Conservation (phyloP, 345 rosid species). For the Kernera saxatilis region DNA sequence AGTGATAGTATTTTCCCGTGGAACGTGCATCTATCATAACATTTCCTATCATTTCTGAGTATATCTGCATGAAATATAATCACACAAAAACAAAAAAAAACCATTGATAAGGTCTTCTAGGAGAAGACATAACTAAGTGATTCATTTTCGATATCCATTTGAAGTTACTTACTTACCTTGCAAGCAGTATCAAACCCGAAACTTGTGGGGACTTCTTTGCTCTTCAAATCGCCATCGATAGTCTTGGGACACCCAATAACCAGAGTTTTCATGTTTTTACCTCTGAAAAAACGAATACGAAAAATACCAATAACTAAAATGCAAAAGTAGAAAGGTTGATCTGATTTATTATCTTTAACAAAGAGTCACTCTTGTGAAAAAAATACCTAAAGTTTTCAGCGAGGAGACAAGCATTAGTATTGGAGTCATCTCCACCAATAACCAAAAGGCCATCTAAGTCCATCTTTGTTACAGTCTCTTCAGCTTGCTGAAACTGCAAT, state of each 20-base stretch:
- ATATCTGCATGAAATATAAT: constrained; percentile 48
- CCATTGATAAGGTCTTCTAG: neutral
- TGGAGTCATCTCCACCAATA: constrained; percentile 98
- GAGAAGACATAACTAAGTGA: neutral
- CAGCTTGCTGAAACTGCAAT: constrained; percentile 85
- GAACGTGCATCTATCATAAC: constrained; percentile 99
- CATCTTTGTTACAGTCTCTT: constrained; percentile 74
- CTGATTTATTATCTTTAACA: no score
- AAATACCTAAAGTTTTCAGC: constrained; percentile 87
- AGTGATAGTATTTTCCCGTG: constrained; percentile 94
- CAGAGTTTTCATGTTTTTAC: constrained; percentile 66
- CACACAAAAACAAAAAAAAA: neutral
- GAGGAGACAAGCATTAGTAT: constrained; percentile 95
- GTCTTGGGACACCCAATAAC: constrained; percentile 98
- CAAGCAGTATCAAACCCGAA: constrained; percentile 98
- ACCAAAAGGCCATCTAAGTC: constrained; percentile 90
- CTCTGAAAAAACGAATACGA: constrained; percentile 35
- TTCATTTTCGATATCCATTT: neutral
- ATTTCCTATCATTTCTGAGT: constrained; percentile 96
- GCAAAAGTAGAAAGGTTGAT: no score
- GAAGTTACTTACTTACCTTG: constrained; percentile 46
- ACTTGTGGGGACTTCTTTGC: constrained; percentile 92
- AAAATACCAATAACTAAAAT: neutral
- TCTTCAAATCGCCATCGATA: constrained; percentile 93
- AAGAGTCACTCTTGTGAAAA: neutral